Evolutionary conservation across 805 yeast genomes (phyloP), one percentile per base, ranked within the genome.

Genomic region (Candida broadrunensis): DNA sequence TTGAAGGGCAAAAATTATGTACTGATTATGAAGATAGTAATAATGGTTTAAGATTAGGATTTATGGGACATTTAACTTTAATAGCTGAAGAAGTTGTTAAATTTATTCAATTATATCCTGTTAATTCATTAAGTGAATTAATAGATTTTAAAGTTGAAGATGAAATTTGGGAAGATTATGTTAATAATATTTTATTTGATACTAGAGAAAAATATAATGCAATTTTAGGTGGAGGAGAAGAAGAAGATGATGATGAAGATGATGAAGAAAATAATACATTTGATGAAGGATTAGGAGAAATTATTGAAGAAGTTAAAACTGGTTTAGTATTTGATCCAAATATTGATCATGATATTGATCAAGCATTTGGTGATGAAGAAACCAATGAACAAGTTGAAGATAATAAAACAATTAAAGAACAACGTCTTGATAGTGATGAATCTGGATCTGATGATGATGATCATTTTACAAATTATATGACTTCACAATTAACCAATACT

Each of bases 61-160:
- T 88, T 57, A 93, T 91, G 93, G 99, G 99, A 16, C 99, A 93
- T 58, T 69, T 93, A 48, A 88, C 96, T 2, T 70, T 93, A 38
- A 88, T 93, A 47, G 91, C 97, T 19, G 99, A 93, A 59, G 99
- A 93, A 61, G 93, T 93, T 32, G 96, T 89, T 36, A 93, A 93
- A 60, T 93, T 93, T 60, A 70, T 75, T n/a, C 75, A 60, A 44
- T 46, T 60, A 19, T 60, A 56, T 38, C 75, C 75, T 1, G 53
- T 61, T 19, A 58, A 55, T 40, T 58, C 68, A 4, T 49, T 70
- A 15, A 66, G 72, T 44, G 61, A 58, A 20, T 51, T 61, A 15
- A 67, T 70, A 36, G 72, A 69, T 47, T 51, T 44, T 17, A 66
- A 65, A 42, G 58, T 70, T 23, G 65, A 65, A 41, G 69, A 66